Percentiles rank a stretch among this genome's conserved stretches.
Conservation (phyloP, 805 yeast species). For the Starmerella apis region DNA sequence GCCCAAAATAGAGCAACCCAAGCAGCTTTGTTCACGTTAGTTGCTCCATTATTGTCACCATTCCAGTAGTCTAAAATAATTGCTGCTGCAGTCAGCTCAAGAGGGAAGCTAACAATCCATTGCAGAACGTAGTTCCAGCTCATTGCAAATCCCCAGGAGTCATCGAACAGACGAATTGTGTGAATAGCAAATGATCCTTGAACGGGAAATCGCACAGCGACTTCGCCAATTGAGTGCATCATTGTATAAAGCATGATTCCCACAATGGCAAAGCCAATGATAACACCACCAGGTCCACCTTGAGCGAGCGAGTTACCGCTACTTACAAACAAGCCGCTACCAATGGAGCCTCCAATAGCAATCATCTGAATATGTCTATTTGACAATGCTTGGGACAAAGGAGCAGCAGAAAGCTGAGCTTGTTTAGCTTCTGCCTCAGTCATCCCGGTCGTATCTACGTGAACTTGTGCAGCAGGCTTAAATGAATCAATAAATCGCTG, state of each 20-base stretch:
- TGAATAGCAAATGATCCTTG: constrained; percentile 49
- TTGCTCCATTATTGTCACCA: constrained; percentile 48
- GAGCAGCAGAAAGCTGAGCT: constrained; percentile 18
- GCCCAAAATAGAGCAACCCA: constrained; percentile 46
- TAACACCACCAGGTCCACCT: constrained; percentile 44
- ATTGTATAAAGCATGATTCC: constrained; percentile 51
- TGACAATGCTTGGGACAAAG: constrained; percentile 31
- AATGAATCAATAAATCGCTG: constrained; percentile 18
- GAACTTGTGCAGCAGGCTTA: constrained; percentile 19
- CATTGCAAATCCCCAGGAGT: constrained; percentile 54
- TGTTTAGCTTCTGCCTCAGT: constrained; percentile 21
- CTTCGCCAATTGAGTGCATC: constrained; percentile 53
- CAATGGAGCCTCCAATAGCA: constrained; percentile 72
- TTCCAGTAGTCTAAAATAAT: constrained; percentile 45
- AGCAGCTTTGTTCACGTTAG: constrained; percentile 43
- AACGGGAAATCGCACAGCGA: constrained; percentile 53
- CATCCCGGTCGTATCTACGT: constrained; percentile 25
- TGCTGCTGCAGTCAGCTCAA: constrained; percentile 53
- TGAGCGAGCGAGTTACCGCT: constrained; percentile 38
- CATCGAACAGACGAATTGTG: constrained; percentile 49
- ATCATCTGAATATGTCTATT: constrained; percentile 39
- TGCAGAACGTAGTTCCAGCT: constrained; percentile 58
- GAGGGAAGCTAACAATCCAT: constrained; percentile 50
- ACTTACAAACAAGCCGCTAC: constrained; percentile 53
- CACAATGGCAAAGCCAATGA: constrained; percentile 40